Evolutionary conservation across 257 asterid genomes (phyloP).

Genomic region (Forsythia suspensa): DNA sequence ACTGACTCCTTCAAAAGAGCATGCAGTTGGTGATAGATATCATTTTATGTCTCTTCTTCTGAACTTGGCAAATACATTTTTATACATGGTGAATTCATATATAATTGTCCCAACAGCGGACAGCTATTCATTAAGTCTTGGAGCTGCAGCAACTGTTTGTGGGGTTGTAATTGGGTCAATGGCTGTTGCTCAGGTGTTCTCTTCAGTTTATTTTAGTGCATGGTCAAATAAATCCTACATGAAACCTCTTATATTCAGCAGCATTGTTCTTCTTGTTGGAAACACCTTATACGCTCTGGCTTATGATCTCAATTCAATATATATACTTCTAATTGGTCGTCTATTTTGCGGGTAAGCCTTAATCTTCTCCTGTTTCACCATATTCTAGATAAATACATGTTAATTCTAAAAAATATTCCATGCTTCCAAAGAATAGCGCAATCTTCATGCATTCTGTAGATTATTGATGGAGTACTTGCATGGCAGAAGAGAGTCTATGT

Average conservation of each 20-base stretch:
- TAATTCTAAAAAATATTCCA: no score
- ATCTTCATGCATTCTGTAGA: no score
- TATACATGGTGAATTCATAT: slow-evolving; percentile 70
- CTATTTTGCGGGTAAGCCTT: slow-evolving; percentile 55
- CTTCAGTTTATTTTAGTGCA: slow-evolving; percentile 70
- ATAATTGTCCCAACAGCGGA: slow-evolving; percentile 80
- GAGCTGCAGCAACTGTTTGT: slow-evolving; percentile 82
- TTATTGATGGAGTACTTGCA: no score
- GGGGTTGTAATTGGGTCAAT: slow-evolving; percentile 69
- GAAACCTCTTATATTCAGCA: slow-evolving; percentile 68
- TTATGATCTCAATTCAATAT: slow-evolving; percentile 56
- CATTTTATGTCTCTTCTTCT: slow-evolving; percentile 62
- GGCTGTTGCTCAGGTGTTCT: slow-evolving; percentile 78
- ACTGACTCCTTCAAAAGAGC: slow-evolving; percentile 36
- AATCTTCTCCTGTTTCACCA: not conserved
- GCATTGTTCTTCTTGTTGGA: slow-evolving; percentile 58
- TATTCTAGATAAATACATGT: no score
- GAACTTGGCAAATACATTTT: slow-evolving; percentile 58
- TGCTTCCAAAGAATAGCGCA: no score
- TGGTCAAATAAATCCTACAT: slow-evolving; percentile 73
- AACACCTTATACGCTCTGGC: slow-evolving; percentile 62
- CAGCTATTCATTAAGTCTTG: slow-evolving; percentile 60
- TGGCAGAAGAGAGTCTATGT: no score
- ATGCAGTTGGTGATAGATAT: slow-evolving; percentile 36
- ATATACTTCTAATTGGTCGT: slow-evolving; percentile 59